phyloP scores from a whole-genome alignment of 1,139 yeast species.

The Saccharomycopsis hybrid region DNA sequence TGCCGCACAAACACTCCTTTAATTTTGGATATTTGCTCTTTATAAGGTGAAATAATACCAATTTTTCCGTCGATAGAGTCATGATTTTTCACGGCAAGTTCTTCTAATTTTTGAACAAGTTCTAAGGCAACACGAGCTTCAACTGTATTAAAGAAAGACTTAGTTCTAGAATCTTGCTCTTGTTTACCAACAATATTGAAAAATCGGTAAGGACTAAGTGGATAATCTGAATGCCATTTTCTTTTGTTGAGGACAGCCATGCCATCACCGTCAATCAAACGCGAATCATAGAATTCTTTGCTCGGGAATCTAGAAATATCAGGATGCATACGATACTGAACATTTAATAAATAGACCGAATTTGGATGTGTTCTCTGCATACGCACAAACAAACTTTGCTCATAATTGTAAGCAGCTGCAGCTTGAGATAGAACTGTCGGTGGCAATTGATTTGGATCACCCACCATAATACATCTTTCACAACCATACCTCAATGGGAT shows the following conservation, averaged over 20 bases:
- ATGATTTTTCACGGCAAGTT: slow-evolving; percentile 40
- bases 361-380: slow-evolving; percentile 67
- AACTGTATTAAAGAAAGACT: slow-evolving; percentile 60
- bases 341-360: slow-evolving; percentile 70
- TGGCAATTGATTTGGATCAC: slow-evolving; percentile 97
- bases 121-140: slow-evolving; percentile 75
- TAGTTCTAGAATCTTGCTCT: slow-evolving; percentile 51
- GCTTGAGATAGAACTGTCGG: slow-evolving; percentile 95
- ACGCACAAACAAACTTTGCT: slow-evolving; percentile 89
- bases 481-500: slow-evolving; percentile 94
- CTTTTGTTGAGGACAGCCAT: slow-evolving; percentile 55
- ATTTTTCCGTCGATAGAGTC: slow-evolving; percentile 55
- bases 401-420: slow-evolving; percentile 75
- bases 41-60: slow-evolving; percentile 93
- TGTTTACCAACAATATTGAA: slow-evolving; percentile 72
- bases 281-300: slow-evolving; percentile 66
- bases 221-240: slow-evolving; percentile 63
- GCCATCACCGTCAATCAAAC: slow-evolving; percentile 66
- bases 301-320: slow-evolving; percentile 85
- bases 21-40: slow-evolving; percentile 68
- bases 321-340: slow-evolving; percentile 99
- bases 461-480: slow-evolving; percentile 90
- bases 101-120: slow-evolving; percentile 51
- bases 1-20: slow-evolving; percentile 48
- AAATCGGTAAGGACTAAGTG: slow-evolving; percentile 70